Conservation (phyloP, 192 early-diverging fungal genomes). For the Chytriomyces confervae region DNA sequence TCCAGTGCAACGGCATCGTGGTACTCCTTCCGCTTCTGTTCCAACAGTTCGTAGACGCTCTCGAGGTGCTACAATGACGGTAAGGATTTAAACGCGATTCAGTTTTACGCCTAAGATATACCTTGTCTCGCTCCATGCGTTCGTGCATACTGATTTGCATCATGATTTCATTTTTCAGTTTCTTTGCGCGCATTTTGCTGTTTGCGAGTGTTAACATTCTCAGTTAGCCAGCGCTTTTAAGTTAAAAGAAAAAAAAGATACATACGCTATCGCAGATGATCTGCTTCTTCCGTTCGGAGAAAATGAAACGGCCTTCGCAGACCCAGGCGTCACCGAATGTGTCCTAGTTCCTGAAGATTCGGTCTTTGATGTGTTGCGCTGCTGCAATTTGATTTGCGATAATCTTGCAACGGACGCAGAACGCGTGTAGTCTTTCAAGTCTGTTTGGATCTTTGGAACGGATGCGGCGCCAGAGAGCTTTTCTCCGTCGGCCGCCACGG, state of each 20-base stretch:
- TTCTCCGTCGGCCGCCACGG: not conserved
- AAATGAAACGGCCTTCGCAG: not conserved
- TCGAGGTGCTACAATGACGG: not conserved
- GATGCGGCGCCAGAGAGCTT: too few relatives aligned
- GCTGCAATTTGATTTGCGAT: too few relatives aligned
- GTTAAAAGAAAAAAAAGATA: conserved; percentile 3
- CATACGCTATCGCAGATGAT: not conserved
- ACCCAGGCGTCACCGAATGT: not conserved
- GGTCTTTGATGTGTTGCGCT: too few relatives aligned
- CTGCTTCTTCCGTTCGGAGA: not conserved
- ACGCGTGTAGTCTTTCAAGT: too few relatives aligned
- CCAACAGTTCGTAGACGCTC: conserved; percentile 19
- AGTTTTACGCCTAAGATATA: not conserved
- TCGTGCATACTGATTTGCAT: not conserved
- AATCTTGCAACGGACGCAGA: too few relatives aligned
- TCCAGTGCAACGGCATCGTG: conserved; percentile 12
- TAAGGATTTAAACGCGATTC: not conserved
- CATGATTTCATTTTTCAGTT: not conserved
- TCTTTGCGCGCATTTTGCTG: not conserved
- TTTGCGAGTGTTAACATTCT: too few relatives aligned
- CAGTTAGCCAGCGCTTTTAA: not conserved
- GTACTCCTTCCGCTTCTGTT: conserved; percentile 22
- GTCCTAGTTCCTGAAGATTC: too few relatives aligned
- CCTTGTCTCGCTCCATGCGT: not conserved
- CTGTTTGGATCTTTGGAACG: too few relatives aligned